Percentiles rank a stretch among this genome's conserved stretches.
phyloP scores from a whole-genome alignment of 805 yeast genomes.

The Metschnikowia borealis region DNA sequence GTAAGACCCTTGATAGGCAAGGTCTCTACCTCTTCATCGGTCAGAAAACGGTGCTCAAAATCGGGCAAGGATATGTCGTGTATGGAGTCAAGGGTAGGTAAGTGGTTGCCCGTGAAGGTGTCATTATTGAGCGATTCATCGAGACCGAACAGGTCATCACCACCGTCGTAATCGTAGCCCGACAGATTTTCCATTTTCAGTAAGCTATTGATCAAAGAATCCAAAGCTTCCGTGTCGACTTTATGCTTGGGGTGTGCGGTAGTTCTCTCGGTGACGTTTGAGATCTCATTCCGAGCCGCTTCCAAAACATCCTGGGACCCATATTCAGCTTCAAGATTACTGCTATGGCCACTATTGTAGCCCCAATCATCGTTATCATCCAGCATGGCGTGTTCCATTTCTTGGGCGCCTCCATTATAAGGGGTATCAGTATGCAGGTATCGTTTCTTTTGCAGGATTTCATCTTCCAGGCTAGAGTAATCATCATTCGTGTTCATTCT shows the following conservation, averaged over 20 bases:
- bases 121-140: not conserved
- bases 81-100: slow-evolving; percentile 23
- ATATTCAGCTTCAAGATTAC: slow-evolving; percentile 11
- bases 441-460: not conserved
- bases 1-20: not conserved
- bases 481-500: slow-evolving; percentile 8
- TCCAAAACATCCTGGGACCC: not conserved
- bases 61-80: slow-evolving; percentile 28
- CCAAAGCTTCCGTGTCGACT: slow-evolving; percentile 29
- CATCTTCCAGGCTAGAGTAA: slow-evolving; percentile 12
- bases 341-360: slow-evolving; percentile 21
- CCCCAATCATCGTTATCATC: slow-evolving; percentile 27
- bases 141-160: not conserved
- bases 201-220: slow-evolving; percentile 36
- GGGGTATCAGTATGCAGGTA: not conserved
- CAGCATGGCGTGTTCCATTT: slow-evolving; percentile 2
- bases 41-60: slow-evolving; percentile 21
- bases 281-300: not conserved
- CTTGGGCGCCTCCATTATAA: slow-evolving; percentile 8
- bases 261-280: not conserved
- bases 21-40: slow-evolving; percentile 4
- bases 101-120: slow-evolving; percentile 2
- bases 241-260: slow-evolving; percentile 5
- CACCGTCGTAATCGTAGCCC: not conserved
- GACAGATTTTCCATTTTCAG: slow-evolving; percentile 20